phyloP scores from a whole-genome alignment of 805 yeast species.

The Pichia heedii region DNA sequence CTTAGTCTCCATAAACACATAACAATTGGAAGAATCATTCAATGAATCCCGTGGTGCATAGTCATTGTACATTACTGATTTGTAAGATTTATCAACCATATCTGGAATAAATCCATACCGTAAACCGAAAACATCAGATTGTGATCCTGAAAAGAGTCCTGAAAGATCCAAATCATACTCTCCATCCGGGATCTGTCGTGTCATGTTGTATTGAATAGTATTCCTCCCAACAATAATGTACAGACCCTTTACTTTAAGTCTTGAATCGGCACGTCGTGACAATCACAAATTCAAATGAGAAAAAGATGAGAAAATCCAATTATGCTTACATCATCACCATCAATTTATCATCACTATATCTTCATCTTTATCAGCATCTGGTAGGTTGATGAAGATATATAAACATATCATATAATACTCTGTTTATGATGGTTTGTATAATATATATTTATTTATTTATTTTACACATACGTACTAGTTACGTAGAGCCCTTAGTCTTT shows the following conservation, averaged over 20 bases:
- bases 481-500: slow-evolving; percentile 80
- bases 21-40: not conserved
- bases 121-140: slow-evolving; percentile 23
- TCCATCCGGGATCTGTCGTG: slow-evolving; percentile 25
- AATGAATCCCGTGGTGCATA: not conserved
- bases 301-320: not conserved
- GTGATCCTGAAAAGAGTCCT: slow-evolving; percentile 12
- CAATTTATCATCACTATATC: not conserved
- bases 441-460: not conserved
- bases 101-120: slow-evolving; percentile 28
- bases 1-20: slow-evolving; percentile 18
- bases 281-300: not conserved
- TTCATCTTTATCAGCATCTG: too few species aligned
- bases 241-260: too few species aligned
- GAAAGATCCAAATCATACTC: slow-evolving; percentile 29
- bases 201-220: too few species aligned
- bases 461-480: slow-evolving; percentile 15
- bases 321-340: not conserved
- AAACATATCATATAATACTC: too few species aligned
- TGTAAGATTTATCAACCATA: slow-evolving; percentile 20
- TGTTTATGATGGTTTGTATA: too few species aligned
- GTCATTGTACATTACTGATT: slow-evolving; percentile 11
- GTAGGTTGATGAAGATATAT: not conserved
- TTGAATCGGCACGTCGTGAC: too few species aligned
- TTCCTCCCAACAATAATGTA: too few species aligned